phyloP scores from a whole-genome alignment of 345 rosid species.

The Kernera saxatilis region DNA sequence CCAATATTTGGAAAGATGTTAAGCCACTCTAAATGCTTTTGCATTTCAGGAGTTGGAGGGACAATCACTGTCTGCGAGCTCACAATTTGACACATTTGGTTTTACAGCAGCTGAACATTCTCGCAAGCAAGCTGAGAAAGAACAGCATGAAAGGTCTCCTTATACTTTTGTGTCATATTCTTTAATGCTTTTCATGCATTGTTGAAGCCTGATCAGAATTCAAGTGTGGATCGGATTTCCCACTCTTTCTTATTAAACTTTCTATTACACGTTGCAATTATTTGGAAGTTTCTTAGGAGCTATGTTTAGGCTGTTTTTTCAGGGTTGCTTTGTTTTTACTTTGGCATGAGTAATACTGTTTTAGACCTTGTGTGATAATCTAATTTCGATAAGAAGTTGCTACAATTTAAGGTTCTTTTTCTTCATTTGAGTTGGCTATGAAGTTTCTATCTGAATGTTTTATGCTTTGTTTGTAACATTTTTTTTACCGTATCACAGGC shows the following conservation, averaged over 20 bases:
- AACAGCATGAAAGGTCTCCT: slow-evolving; percentile 69
- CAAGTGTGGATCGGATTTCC: neutral
- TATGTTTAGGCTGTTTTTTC: neutral
- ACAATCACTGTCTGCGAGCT: slow-evolving; percentile 55
- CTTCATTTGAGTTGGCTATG: neutral
- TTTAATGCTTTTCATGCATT: neutral
- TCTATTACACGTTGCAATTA: neutral
- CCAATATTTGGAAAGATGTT: neutral
- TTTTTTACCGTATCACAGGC: slow-evolving; percentile 44
- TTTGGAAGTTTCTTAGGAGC: slow-evolving; percentile 12
- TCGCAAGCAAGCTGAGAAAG: slow-evolving; percentile 86
- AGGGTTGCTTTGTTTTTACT: neutral
- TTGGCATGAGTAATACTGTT: neutral
- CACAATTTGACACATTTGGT: slow-evolving; percentile 97
- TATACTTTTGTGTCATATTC: slow-evolving; percentile 10
- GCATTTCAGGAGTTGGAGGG: slow-evolving; percentile 74
- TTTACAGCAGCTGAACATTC: slow-evolving; percentile 85
- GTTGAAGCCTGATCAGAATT: slow-evolving; percentile 1
- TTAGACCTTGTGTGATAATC: neutral
- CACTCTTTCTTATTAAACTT: neutral
- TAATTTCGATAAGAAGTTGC: neutral
- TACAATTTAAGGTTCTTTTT: neutral
- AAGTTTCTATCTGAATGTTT: neutral
- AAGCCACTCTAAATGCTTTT: slow-evolving; percentile 7
- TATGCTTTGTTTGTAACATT: slow-evolving; percentile 6